These are phyloP conservation scores for Pichia sp. DNA, from an alignment of 1,139 yeast genomes.

Conservation along the genomic window DNA sequence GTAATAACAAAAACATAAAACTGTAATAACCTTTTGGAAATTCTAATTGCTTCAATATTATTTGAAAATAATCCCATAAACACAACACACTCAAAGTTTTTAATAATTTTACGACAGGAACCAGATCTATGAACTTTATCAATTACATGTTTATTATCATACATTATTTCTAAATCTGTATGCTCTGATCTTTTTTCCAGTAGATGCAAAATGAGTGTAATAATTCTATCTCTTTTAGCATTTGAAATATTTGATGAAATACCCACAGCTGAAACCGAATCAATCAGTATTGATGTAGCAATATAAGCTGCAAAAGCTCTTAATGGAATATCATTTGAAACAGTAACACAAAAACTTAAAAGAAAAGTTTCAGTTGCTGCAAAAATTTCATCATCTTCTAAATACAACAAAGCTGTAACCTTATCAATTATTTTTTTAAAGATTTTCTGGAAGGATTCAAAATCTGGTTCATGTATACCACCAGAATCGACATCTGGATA, in stretches of 20 bases:
- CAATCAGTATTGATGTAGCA: conserved; percentile 20
- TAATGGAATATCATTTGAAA: conserved; percentile 12
- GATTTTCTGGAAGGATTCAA: conserved; percentile 16
- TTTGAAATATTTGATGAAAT: conserved; percentile 14
- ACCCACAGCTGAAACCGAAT: conserved; percentile 21
- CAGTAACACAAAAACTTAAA: conserved; percentile 21
- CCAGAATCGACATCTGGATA: conserved; percentile 11
- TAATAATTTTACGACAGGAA: conserved; percentile 19
- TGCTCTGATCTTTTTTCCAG: conserved; percentile 19
- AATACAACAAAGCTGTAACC: conserved; percentile 16
- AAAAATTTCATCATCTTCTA: conserved; percentile 18
- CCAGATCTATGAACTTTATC: conserved; percentile 17
- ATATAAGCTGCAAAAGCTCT: conserved; percentile 20
- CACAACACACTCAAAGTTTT: conserved; percentile 23
- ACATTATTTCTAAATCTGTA: conserved; percentile 10
- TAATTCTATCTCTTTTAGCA: conserved; percentile 17
- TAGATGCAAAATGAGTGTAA: conserved; percentile 18
- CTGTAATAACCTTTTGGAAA: conserved; percentile 21
- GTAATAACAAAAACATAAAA: conserved; percentile 20
- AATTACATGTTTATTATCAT: conserved; percentile 4
- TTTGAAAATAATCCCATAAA: conserved; percentile 25
- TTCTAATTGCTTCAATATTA: conserved; percentile 23
- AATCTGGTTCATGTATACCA: not conserved
- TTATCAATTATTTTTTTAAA: conserved; percentile 21
- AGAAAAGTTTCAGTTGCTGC: conserved; percentile 18